These are phyloP conservation scores for Psidium guajava DNA, from an alignment of 345 rosid genomes.

Conservation along the genomic window DNA sequence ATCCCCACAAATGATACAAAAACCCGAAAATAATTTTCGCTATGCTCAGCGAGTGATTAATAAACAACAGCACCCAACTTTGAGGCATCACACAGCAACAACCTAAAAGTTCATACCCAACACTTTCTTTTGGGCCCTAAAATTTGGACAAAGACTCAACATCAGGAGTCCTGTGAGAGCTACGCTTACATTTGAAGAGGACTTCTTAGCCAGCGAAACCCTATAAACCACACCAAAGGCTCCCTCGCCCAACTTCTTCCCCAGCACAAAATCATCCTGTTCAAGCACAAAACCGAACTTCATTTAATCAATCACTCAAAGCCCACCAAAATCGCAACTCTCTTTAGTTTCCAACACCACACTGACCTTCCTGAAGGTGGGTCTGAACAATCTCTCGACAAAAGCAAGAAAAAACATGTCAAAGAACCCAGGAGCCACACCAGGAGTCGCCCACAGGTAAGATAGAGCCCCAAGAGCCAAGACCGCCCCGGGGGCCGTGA, in stretches of 20 bases:
- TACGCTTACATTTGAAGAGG: conserved; percentile 49
- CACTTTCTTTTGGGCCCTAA: neutral
- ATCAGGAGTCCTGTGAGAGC: neutral
- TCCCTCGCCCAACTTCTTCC: conserved; percentile 96
- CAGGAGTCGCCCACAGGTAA: conserved; percentile 96
- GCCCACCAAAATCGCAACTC: neutral
- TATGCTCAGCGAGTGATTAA: neutral
- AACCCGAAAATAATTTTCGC: neutral
- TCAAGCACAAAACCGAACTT: conserved; percentile 8
- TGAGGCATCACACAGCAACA: neutral
- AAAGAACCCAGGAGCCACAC: conserved; percentile 96
- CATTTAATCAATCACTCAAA: neutral
- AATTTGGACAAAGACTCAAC: neutral
- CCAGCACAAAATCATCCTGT: conserved; percentile 90
- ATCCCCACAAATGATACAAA: neutral
- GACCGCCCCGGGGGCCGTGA: conserved; percentile 71
- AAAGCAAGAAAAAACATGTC: conserved; percentile 97
- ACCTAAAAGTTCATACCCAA: neutral
- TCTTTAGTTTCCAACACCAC: neutral
- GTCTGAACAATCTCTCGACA: conserved; percentile 71
- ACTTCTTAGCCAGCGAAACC: conserved; percentile 53
- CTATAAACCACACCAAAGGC: conserved; percentile 93
- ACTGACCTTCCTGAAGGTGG: conserved; percentile 55
- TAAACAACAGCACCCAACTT: neutral
- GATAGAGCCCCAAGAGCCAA: conserved; percentile 72